Conservation (phyloP, 2,329 filamentous ascomycete genomes). For the Pseudogymnoascus sp. region DNA sequence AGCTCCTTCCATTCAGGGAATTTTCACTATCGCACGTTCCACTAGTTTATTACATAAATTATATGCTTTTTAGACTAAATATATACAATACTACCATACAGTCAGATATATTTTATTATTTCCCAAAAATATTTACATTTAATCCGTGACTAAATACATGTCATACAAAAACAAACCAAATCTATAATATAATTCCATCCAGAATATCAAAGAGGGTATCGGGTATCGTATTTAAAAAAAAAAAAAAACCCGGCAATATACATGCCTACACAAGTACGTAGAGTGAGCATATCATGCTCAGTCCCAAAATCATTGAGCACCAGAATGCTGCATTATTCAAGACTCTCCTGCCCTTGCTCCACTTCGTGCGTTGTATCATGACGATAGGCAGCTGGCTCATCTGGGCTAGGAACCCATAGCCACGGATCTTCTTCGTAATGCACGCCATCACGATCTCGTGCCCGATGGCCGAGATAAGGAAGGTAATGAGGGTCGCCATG, state of each 20-base stretch:
- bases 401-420: slow-evolving; percentile 89
- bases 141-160: neutral
- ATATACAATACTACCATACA: neutral
- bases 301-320: slow-evolving; percentile 81
- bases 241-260: neutral
- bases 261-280: slow-evolving; percentile 44
- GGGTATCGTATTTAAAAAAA: neutral
- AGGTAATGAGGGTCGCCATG: slow-evolving; percentile 80
- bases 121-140: neutral
- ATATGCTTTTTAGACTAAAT: neutral
- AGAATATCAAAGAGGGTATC: neutral
- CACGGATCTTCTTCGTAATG: slow-evolving; percentile 92
- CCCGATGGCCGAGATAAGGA: slow-evolving; percentile 78
- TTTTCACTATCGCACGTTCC: neutral
- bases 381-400: slow-evolving; percentile 96
- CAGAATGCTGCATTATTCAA: slow-evolving; percentile 88
- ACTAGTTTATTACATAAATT: neutral
- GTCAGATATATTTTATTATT: neutral
- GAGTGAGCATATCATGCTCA: slow-evolving; percentile 61
- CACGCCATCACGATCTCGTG: slow-evolving; percentile 97
- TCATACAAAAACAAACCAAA: neutral
- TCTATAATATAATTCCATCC: neutral
- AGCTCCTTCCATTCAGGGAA: neutral
- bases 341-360: slow-evolving; percentile 64
- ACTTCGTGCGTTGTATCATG: slow-evolving; percentile 74